Evolutionary conservation across 305 asterid genomes (phyloP), one percentile per base, ranked within the genome.

Genomic region (Fraxinus angustifolia): DNA sequence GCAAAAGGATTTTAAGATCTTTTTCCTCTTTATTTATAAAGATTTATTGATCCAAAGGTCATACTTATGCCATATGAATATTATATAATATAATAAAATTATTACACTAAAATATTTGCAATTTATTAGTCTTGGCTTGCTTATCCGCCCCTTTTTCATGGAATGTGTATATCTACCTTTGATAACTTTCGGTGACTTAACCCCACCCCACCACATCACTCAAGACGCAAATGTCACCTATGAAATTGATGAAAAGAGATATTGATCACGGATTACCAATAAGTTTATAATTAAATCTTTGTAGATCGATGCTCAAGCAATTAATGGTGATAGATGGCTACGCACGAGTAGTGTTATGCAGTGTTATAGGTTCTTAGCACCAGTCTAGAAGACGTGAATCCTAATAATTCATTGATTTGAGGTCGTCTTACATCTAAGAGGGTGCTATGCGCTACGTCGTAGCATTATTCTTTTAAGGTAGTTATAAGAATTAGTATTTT

Each of bases 1-100:
- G 82, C 76, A 56, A 82, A 85, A 83, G 79, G 83, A 85, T 82
- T 26, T 76, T 79, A 77, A 62, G 74, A 84, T 86, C 82, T 76
- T 80, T 75, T 67, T 28, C 79, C 84, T 77, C 73, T 78, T 28
- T 78, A 80, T 72, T 16, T 78, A 79, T 48, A 3, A 48, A 78
- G 34, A 80, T 70, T 60, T 23, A 30, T 36, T 31, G 38, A 76
- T 45, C 82, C 5, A 77, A 77, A 28, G 35, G 36, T 30, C 73
- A 67, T 53, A 8, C 62, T 73, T 48, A 3, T 48, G 17, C 58
- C 58, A 48, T 4, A 48, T 14, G 14, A 48, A 42, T 42, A 0
- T 65, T 28, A 26, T 28, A 67, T 67, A 8, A 14, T 65, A 67
- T 14, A 30, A 12, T 38, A 36, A 58, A 77, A 40, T 76, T 26